Percentiles rank a stretch among this genome's conserved stretches.
Conservation (phyloP, 2,329 filamentous ascomycete species). For the Acarospora socialis region DNA sequence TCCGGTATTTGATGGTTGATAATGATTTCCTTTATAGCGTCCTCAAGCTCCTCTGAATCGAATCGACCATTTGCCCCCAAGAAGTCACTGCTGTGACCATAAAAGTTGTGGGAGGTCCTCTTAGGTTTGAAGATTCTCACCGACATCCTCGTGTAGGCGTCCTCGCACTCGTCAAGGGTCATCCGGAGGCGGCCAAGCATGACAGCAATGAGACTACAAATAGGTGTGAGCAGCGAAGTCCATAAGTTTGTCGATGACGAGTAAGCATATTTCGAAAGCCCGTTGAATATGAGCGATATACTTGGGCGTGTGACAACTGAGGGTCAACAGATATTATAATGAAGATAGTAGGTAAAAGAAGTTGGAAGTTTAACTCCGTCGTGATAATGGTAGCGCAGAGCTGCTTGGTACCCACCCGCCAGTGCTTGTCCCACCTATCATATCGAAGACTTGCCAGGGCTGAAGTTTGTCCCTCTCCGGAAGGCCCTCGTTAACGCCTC, state of each 20-base stretch:
- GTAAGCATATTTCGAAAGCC: no score
- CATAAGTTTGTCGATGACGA: no score
- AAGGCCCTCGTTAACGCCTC: conserved; percentile 17
- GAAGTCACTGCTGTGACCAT: no score
- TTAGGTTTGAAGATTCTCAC: conserved; percentile 23
- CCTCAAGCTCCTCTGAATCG: conserved; percentile 21
- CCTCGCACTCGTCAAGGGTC: not conserved
- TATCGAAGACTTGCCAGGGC: conserved; percentile 27
- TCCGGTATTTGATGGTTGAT: conserved; percentile 14
- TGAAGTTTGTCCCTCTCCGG: no score
- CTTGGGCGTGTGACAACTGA: no score
- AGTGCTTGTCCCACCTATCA: conserved; percentile 31
- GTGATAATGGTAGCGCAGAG: no score
- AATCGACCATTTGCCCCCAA: conserved; percentile 23
- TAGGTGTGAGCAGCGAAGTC: no score
- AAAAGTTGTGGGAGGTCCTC: conserved; percentile 16
- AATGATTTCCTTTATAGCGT: conserved; percentile 17
- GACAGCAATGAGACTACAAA: not conserved
- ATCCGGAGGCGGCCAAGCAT: conserved; percentile 3
- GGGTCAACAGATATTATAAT: no score
- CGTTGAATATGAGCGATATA: no score
- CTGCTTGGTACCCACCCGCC: no score
- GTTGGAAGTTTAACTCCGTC: no score
- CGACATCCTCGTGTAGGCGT: conserved; percentile 25
- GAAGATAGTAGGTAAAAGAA: no score